Evolutionary conservation across 1,284 basidiomycete species (phyloP).

Genomic region (Anthracocystis setariae): DNA sequence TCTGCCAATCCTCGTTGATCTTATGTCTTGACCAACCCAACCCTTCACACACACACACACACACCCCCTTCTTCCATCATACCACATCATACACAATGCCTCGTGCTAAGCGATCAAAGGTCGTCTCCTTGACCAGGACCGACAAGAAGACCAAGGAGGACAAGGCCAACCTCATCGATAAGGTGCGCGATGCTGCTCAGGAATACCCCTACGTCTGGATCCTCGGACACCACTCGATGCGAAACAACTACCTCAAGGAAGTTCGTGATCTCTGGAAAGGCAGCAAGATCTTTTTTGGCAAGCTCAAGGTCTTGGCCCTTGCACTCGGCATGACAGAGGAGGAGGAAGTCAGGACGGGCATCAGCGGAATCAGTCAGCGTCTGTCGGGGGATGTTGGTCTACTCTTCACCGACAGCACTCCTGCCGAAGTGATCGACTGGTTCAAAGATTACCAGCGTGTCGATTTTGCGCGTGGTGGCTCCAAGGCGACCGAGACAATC

Average conservation of each 20-base stretch:
- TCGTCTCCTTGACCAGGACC: slow-evolving; percentile 72
- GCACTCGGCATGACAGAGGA: slow-evolving; percentile 88
- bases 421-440: slow-evolving; percentile 91
- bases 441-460: slow-evolving; percentile 88
- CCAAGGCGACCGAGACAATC: slow-evolving; percentile 79
- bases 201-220: slow-evolving; percentile 95
- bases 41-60: neutral
- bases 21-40: neutral
- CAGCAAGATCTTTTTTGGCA: slow-evolving; percentile 83
- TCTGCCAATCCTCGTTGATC: neutral
- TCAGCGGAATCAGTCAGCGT: slow-evolving; percentile 85
- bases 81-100: slow-evolving; percentile 63
- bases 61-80: too few relatives aligned
- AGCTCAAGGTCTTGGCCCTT: slow-evolving; percentile 92
- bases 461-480: slow-evolving; percentile 91
- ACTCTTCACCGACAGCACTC: slow-evolving; percentile 87
- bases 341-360: slow-evolving; percentile 83
- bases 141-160: slow-evolving; percentile 73
- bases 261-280: slow-evolving; percentile 93
- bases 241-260: slow-evolving; percentile 92
- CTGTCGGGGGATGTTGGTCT: slow-evolving; percentile 93
- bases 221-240: slow-evolving; percentile 92
- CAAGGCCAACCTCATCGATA: slow-evolving; percentile 83
- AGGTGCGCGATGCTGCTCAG: slow-evolving; percentile 73
- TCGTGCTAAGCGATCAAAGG: slow-evolving; percentile 68